These are phyloP conservation scores for Ilyonectria mors-panacis DNA, from an alignment of 2,329 filamentous ascomycete genomes.

Conservation along the genomic window DNA sequence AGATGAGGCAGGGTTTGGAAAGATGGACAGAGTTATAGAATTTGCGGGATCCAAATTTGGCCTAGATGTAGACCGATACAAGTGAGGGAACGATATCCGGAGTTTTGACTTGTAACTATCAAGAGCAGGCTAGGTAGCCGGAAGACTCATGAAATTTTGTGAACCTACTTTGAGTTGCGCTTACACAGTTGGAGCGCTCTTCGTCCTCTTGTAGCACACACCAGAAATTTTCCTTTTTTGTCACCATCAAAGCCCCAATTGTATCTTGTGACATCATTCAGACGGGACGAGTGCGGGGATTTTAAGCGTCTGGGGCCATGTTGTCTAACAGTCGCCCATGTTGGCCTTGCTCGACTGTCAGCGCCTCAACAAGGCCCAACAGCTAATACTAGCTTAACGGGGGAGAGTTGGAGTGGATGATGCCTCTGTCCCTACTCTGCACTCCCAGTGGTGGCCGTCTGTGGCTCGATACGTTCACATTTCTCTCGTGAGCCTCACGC, in stretches of 20 bases:
- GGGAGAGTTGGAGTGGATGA: too few species aligned
- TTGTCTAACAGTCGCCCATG: too few species aligned
- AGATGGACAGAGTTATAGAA: conserved; percentile 25
- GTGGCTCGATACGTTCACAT: too few species aligned
- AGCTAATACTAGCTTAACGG: too few species aligned
- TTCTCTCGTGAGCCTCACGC: not conserved
- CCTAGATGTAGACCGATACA: conserved; percentile 37
- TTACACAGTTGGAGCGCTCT: not conserved
- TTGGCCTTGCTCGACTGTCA: too few species aligned
- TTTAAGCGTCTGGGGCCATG: too few species aligned
- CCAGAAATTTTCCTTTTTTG: conserved; percentile 6
- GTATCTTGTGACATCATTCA: not conserved
- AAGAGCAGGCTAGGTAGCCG: conserved; percentile 32
- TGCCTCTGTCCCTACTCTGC: too few species aligned
- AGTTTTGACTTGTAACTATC: conserved; percentile 48
- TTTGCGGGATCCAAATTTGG: conserved; percentile 37
- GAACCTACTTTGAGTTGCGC: conserved; percentile 7
- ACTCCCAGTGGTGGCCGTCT: too few species aligned
- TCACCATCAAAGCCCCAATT: not conserved
- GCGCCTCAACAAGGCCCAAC: too few species aligned
- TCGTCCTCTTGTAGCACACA: conserved; percentile 1
- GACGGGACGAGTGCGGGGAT: not conserved
- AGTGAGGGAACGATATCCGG: conserved; percentile 46
- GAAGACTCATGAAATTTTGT: conserved; percentile 24
- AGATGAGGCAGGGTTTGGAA: not conserved